Evolutionary conservation across 2,329 filamentous ascomycete species (phyloP).

Genomic region (Neonectria sp.): DNA sequence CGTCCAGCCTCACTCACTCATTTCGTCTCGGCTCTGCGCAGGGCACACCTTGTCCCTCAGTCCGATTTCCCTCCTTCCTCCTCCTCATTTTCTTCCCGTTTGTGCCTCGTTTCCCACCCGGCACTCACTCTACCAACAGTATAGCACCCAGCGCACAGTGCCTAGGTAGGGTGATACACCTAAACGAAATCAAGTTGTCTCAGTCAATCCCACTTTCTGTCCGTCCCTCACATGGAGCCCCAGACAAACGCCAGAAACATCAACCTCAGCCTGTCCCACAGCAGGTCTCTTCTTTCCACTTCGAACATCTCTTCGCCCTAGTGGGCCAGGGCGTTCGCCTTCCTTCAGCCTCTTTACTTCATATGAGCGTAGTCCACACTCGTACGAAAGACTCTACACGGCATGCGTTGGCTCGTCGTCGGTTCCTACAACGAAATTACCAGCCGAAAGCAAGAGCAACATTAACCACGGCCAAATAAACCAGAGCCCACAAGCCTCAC

Average conservation of each 20-base stretch:
- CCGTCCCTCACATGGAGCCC: constrained; percentile 24
- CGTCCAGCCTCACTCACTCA: constrained; percentile 14
- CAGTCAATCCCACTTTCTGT: constrained; percentile 19
- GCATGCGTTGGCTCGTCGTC: neutral
- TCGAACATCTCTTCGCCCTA: constrained; percentile 1
- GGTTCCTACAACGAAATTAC: constrained; percentile 1
- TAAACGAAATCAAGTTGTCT: constrained; percentile 17
- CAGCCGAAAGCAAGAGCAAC: neutral
- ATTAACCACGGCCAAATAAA: constrained; percentile 5
- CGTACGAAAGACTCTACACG: neutral
- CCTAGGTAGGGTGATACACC: constrained; percentile 22
- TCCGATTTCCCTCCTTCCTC: neutral
- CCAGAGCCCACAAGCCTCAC: constrained; percentile 1
- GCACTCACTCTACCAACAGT: constrained; percentile 11
- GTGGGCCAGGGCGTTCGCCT: neutral
- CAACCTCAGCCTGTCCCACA: constrained; percentile 4
- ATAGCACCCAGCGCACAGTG: neutral
- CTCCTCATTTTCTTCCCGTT: neutral
- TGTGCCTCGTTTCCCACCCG: neutral
- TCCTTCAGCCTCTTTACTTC: neutral
- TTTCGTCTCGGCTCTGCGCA: constrained; percentile 7
- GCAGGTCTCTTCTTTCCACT: neutral
- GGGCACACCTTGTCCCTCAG: neutral
- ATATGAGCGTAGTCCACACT: neutral
- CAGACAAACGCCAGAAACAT: constrained; percentile 10